Conservation (phyloP, 192 early-diverging fungal genomes). For the Geranomyces michiganensis region DNA sequence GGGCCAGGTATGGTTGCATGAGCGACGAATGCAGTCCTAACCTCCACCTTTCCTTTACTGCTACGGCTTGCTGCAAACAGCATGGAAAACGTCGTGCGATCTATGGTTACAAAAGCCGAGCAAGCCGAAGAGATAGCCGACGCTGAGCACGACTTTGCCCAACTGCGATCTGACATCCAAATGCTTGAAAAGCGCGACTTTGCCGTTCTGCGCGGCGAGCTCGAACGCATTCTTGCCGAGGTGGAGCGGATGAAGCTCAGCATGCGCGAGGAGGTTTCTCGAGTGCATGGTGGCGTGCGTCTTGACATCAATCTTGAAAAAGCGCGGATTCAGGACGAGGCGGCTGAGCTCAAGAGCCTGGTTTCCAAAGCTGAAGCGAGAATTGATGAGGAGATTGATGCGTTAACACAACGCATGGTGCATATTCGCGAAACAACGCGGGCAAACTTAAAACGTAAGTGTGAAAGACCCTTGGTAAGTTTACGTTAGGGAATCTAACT, state of each 20-base stretch:
- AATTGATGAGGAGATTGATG: conserved; percentile 46
- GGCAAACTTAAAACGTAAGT: conserved; percentile 31
- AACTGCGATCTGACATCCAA: conserved; percentile 82
- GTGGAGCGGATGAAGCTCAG: conserved; percentile 79
- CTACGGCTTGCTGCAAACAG: conserved; percentile 35
- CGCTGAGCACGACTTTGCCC: conserved; percentile 80
- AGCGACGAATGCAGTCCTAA: background rate
- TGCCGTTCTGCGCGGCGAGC: conserved; percentile 73
- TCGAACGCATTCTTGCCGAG: conserved; percentile 73
- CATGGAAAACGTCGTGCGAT: conserved; percentile 60
- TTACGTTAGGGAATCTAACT: background rate
- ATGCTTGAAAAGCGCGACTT: conserved; percentile 85
- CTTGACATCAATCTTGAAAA: conserved; percentile 92
- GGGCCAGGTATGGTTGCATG: too few relatives aligned
- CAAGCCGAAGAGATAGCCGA: conserved; percentile 65
- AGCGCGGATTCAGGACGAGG: conserved; percentile 80
- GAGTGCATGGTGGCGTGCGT: conserved; percentile 79
- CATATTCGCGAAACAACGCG: conserved; percentile 31
- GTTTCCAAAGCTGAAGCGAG: conserved; percentile 38
- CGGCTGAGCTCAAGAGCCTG: conserved; percentile 48
- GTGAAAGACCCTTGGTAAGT: background rate
- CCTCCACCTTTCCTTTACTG: background rate
- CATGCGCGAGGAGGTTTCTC: conserved; percentile 75
- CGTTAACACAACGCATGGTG: conserved; percentile 35
- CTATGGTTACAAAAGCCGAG: conserved; percentile 80